These are phyloP conservation scores for Beauveria sp. DNA, from an alignment of 2,329 filamentous ascomycete species.

Conservation along the genomic window DNA sequence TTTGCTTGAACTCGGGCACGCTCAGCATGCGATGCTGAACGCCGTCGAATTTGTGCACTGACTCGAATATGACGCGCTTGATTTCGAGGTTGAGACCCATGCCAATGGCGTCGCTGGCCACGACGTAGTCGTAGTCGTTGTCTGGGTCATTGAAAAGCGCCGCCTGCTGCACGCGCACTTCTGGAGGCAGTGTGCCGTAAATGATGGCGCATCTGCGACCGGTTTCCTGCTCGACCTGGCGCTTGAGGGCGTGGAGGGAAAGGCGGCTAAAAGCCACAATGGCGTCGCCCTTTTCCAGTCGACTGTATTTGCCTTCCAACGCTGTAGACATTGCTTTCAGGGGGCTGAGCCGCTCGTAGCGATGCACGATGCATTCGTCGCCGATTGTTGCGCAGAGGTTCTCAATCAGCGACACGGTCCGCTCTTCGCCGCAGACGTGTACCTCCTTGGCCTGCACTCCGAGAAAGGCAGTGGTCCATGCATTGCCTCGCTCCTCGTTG, in stretches of 20 bases:
- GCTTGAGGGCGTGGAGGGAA: conserved; percentile 72
- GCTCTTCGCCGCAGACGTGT: conserved; percentile 86
- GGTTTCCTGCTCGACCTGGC: conserved; percentile 66
- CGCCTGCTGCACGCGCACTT: conserved; percentile 87
- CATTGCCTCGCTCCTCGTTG: conserved; percentile 73
- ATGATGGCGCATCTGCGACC: conserved; percentile 82
- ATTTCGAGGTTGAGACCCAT: conserved; percentile 95
- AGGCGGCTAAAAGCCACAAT: conserved; percentile 81
- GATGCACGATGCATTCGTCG: conserved; percentile 73
- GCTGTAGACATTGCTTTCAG: conserved; percentile 59
- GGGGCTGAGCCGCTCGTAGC: conserved; percentile 76
- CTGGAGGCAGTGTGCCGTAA: conserved; percentile 85
- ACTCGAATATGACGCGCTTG: conserved; percentile 83
- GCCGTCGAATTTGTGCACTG: conserved; percentile 65
- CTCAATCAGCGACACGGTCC: conserved; percentile 70
- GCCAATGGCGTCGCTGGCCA: conserved; percentile 91
- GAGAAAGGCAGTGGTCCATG: conserved; percentile 86
- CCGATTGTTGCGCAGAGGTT: conserved; percentile 71
- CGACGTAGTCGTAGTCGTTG: conserved; percentile 91
- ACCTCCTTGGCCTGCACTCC: conserved; percentile 83
- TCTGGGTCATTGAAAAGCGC: conserved; percentile 89
- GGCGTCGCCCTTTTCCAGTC: conserved; percentile 81
- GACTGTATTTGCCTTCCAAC: conserved; percentile 54
- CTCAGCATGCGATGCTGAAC: conserved; percentile 47
- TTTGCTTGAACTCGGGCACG: conserved; percentile 84